These are phyloP conservation scores for Sphagnurus paluster DNA, from an alignment of 1,284 basidiomycete genomes.

Conservation along the genomic window DNA sequence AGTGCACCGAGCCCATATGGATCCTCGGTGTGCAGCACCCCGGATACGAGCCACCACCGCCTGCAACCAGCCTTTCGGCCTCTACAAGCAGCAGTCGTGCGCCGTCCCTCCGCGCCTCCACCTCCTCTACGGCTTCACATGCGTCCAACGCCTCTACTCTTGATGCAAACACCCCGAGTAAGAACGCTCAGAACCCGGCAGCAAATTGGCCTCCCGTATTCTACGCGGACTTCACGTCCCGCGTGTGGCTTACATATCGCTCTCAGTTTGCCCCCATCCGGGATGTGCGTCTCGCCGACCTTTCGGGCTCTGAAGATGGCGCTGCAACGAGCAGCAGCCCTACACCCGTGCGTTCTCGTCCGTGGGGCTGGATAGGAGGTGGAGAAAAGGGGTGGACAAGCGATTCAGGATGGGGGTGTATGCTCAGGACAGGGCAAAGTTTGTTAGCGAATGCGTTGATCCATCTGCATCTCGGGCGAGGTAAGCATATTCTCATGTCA, in stretches of 20 bases:
- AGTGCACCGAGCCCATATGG: constrained; percentile 81
- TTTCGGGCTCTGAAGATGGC: constrained; percentile 28
- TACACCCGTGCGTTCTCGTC: constrained; percentile 19
- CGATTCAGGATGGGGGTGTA: constrained; percentile 98
- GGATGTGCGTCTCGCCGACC: constrained; percentile 60
- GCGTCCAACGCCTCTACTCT: too few species aligned
- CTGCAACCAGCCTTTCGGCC: constrained; percentile 19
- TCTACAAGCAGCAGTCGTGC: constrained; percentile 29
- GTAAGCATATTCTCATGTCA: constrained; percentile 45
- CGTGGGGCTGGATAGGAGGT: constrained; percentile 40
- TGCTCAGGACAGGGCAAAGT: constrained; percentile 94
- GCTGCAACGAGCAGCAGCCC: neutral
- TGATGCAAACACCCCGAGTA: too few species aligned
- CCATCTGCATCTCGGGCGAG: constrained; percentile 76
- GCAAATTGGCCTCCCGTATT: constrained; percentile 78
- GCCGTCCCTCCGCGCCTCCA: neutral
- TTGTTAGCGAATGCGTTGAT: constrained; percentile 88
- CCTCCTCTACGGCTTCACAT: too few species aligned
- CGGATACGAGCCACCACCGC: constrained; percentile 60
- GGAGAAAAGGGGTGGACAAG: constrained; percentile 85
- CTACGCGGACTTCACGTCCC: constrained; percentile 87
- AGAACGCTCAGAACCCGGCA: constrained; percentile 36
- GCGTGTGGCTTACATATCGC: constrained; percentile 93
- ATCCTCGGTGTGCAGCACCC: constrained; percentile 79
- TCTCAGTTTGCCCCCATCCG: constrained; percentile 84